Evolutionary conservation across 306 rosid species (phyloP).

Genomic region (Mimosa pudica): DNA sequence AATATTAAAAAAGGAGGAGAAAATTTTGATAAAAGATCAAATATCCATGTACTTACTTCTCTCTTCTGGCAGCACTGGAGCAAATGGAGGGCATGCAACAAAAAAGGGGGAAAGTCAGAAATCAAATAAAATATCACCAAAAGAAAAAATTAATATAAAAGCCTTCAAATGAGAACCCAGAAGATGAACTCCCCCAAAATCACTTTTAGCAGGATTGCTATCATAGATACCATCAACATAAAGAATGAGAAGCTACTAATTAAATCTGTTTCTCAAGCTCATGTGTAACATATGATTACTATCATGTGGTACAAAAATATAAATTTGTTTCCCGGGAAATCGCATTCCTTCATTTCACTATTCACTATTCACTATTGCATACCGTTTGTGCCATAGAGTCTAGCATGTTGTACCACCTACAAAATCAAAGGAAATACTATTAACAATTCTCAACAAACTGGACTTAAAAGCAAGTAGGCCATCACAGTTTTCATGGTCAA

Average conservation of each 20-base stretch:
- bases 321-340: conserved; percentile 28
- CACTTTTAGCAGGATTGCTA: conserved; percentile 27
- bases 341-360: conserved; percentile 27
- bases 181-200: conserved; percentile 15
- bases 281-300: too few relatives aligned
- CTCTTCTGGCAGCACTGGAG: conserved; percentile 79
- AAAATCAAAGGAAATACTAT: background rate
- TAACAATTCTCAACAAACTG: conserved; percentile 22
- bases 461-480: conserved; percentile 1
- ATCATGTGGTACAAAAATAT: background rate
- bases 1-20: background rate
- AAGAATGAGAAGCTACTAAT: conserved; percentile 5
- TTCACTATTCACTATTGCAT: conserved; percentile 45
- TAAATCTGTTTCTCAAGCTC: background rate
- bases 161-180: conserved; percentile 7
- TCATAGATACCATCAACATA: conserved; percentile 1
- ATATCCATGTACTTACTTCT: conserved; percentile 65
- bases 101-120: conserved; percentile 41
- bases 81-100: conserved; percentile 53
- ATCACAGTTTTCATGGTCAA: background rate
- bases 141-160: conserved; percentile 16
- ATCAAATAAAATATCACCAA: conserved; percentile 28
- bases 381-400: conserved; percentile 80
- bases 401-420: conserved; percentile 77
- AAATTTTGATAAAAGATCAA: conserved; percentile 12